Conservation (phyloP, 1,284 basidiomycete species). For the Ustilago nuda region DNA sequence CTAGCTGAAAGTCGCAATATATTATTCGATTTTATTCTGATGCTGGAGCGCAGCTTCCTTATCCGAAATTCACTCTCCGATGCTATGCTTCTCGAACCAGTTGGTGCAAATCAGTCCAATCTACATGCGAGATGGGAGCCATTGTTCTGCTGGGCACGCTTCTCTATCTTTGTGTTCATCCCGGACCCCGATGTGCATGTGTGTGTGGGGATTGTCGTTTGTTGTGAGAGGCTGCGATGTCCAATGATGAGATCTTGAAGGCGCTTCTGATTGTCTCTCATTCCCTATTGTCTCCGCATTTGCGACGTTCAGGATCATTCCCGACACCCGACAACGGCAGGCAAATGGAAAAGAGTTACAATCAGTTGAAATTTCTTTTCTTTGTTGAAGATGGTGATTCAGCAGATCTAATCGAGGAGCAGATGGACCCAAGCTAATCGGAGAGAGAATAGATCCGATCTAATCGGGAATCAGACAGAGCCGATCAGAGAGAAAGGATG, state of each 20-base stretch:
- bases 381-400: background rate
- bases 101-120: background rate
- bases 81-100: constrained; percentile 5
- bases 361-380: background rate
- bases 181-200: background rate
- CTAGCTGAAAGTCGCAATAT: too few relatives aligned
- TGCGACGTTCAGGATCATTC: background rate
- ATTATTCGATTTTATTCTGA: background rate
- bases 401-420: too few relatives aligned
- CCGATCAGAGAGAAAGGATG: too few relatives aligned
- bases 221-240: too few relatives aligned
- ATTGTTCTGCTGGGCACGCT: background rate
- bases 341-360: background rate
- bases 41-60: background rate
- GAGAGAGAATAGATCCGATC: too few relatives aligned
- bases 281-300: background rate
- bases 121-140: background rate
- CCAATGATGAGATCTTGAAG: too few relatives aligned
- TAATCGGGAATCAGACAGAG: too few relatives aligned
- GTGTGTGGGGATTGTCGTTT: too few relatives aligned
- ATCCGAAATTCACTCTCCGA: constrained; percentile 1
- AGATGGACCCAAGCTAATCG: too few relatives aligned
- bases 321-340: background rate
- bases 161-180: background rate
- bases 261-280: too few relatives aligned